Evolutionary conservation across 805 yeast species (phyloP), one percentile per base, ranked within the genome.

Genomic region (Wickerhamiella domercqiae): DNA sequence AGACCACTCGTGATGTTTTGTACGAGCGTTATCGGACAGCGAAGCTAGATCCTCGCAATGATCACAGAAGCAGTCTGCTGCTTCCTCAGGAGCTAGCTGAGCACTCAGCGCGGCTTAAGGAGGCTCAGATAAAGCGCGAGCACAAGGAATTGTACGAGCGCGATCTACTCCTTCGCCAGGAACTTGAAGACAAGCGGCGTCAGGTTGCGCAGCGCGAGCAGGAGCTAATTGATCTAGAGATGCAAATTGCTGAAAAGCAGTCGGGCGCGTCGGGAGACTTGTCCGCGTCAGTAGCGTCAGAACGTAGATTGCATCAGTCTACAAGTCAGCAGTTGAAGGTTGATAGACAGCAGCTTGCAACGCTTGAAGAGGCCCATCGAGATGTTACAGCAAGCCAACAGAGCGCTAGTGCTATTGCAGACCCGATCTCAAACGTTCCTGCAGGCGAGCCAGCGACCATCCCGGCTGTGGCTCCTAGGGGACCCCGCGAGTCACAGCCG

Each of bases 1-100:
- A 81, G 52, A 65, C 78, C 44, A 79, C 93, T 16, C 86, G 78
- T 48, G 81, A 76, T 49, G 67, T 75, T 55, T 61, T 80, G 36
- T 79, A 79, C 56, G 93, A 79, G 54, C 72, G 76, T 38, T 79
- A 78, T 56, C 71, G 54, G 20, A 50, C 53, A 7, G 42, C 46
- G 30, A 35, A 42, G 14, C 41, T 47, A 7, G 50, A 46, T 21
- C 50, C 51, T 19, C 43, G 43, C 30, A 40, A 40, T 29, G 39
- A 37, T 28, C 48, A 48, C 38, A 50, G 54, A 20, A 35, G 40
- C 29, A 47, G 51, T 29, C 40, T 59, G 38, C 51, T 56, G 18
- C 48, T 54, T 37, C 60, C 64, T 25, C 60, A 59, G 46, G 62
- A 60, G 32, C 50, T 60, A 21, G 64, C 62, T 18, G 56, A 47